These are phyloP conservation scores for Gracilaria gracilis DNA, from an alignment of 23 red algal genomes.

Conservation along the genomic window DNA sequence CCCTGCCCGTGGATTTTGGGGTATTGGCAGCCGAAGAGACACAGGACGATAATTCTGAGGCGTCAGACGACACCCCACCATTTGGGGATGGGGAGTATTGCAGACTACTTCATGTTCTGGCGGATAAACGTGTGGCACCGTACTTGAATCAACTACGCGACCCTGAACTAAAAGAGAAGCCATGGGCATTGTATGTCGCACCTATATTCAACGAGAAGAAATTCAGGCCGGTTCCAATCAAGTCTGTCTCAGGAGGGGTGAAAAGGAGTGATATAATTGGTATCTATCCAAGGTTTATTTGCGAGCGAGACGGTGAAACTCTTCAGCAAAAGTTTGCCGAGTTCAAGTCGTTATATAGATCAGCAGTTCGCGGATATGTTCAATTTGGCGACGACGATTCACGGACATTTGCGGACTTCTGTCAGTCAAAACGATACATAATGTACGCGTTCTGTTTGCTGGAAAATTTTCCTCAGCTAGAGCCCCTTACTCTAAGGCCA, in stretches of 20 bases:
- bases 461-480: constrained; percentile 34
- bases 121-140: constrained; percentile 22
- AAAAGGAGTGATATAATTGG: constrained; percentile 32
- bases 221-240: constrained; percentile 39
- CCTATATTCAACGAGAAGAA: constrained; percentile 43
- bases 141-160: not conserved
- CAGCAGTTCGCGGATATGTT: constrained; percentile 20
- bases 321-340: constrained; percentile 44
- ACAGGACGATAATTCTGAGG: constrained; percentile 37
- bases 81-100: constrained; percentile 57
- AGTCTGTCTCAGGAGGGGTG: constrained; percentile 24
- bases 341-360: constrained; percentile 36
- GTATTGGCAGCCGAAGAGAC: constrained; percentile 8
- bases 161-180: constrained; percentile 22
- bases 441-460: constrained; percentile 57
- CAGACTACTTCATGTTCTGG: constrained; percentile 47
- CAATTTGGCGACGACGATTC: constrained; percentile 30
- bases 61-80: not conserved
- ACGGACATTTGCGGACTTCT: constrained; percentile 31
- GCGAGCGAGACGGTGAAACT: constrained; percentile 10
- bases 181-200: constrained; percentile 35
- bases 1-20: not conserved
- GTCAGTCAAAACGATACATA: constrained; percentile 18
- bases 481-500: constrained; percentile 29
- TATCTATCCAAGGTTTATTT: constrained; percentile 21